Evolutionary conservation across 495 filamentous ascomycete genomes (phyloP).

Genomic region (Penicillium salamii): DNA sequence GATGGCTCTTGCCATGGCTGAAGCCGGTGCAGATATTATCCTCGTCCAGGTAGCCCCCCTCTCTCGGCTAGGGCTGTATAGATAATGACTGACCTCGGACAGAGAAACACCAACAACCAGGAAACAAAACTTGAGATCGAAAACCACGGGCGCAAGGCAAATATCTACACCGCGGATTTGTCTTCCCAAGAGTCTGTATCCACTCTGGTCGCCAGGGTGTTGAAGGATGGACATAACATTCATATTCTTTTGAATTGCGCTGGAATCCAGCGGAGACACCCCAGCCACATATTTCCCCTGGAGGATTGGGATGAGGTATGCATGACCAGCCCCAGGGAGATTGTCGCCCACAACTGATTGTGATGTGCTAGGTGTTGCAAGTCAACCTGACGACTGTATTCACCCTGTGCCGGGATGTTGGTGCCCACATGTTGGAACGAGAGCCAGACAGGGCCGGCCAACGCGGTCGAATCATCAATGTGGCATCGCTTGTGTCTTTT

Average conservation of each 20-base stretch:
- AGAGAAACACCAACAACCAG: conserved; percentile 66
- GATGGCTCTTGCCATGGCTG: conserved; percentile 76
- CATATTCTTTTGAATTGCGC: conserved; percentile 82
- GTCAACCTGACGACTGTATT: conserved; percentile 84
- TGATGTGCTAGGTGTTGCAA: conserved; percentile 60
- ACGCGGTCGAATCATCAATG: conserved; percentile 79
- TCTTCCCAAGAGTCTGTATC: conserved; percentile 57
- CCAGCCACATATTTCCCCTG: conserved; percentile 73
- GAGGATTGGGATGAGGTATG: conserved; percentile 73
- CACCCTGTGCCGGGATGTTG: conserved; percentile 77
- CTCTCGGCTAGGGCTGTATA: too few relatives aligned
- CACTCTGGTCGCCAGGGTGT: conserved; percentile 57
- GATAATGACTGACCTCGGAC: not conserved
- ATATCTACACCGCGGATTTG: conserved; percentile 72
- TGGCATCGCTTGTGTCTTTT: conserved; percentile 80
- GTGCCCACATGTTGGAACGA: conserved; percentile 72
- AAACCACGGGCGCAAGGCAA: conserved; percentile 63
- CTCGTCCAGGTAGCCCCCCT: conserved; percentile 48
- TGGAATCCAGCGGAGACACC: conserved; percentile 79
- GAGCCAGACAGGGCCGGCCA: conserved; percentile 51
- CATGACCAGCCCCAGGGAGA: not conserved
- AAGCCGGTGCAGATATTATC: conserved; percentile 80
- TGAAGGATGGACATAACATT: conserved; percentile 56
- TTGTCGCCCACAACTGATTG: not conserved
- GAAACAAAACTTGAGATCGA: conserved; percentile 58